Evolutionary conservation across 2,329 filamentous ascomycete genomes (phyloP), one percentile per base, ranked within the genome.

Genomic region (Plenodomus lindquistii): DNA sequence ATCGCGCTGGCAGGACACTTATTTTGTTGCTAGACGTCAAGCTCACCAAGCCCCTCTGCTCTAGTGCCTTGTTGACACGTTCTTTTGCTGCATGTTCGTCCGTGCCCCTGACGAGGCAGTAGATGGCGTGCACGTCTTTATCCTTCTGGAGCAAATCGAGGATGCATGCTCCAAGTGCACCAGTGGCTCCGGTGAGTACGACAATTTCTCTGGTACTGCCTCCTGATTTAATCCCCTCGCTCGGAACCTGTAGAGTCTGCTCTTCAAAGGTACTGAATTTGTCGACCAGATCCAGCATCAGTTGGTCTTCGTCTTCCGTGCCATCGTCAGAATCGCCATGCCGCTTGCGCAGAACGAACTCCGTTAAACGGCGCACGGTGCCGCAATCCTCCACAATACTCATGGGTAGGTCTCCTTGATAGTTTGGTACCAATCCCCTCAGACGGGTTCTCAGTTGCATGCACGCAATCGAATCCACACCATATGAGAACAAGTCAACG

Each of bases 381-480:
- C 81, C 81, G 46, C 78, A 79, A 49, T 86, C 81, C 54, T 86
- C 85, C 0, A 87, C 77, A 1, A 86, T 63, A 48, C 82, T 86
- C 50, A 81, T 71, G 0, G 84, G 81, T 1, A 86, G 60, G 0
- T 68, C 59, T 21, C 60, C 52, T n/a, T 65, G 43, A 35, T 55
- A 59, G 8, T 65, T 43, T 1, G 71, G 70, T n/a, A 76, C 55
- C 5, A 78, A 55, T 36, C 59, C 57, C 24, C 62, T 63, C 9
- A 77, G 54, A 10, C 66, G 64, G 27, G 66, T 63, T 15, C 80
- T 69, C 17, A 85, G 76, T 45, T 80, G 79, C 50, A 83, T 79
- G 43, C 78, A 81, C 0, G 78, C 76, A 2, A 83, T 78, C 0
- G 85, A 87, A 60, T 87, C 83, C 0, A 87, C 77, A 0, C 84